Evolutionary conservation across 441 rosid species (phyloP).

Genomic region (Syzygium syzygioides): DNA sequence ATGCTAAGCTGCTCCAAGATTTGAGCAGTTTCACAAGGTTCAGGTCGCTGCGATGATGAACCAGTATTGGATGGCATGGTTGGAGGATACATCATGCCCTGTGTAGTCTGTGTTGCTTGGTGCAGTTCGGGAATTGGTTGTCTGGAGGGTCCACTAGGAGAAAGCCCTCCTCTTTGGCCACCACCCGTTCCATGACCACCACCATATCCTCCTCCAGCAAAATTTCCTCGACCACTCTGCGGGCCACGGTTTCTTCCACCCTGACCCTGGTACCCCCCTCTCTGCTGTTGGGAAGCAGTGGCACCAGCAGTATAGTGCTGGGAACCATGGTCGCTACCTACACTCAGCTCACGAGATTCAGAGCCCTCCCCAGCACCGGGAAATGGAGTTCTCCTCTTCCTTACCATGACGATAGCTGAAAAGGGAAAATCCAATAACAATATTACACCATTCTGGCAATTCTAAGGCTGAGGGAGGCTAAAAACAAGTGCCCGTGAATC

Average conservation of each 20-base stretch:
- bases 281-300: not conserved
- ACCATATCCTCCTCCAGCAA: constrained; percentile 15
- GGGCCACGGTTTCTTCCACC: constrained; percentile 10
- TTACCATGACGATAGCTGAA: constrained; percentile 9
- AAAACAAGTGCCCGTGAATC: not conserved
- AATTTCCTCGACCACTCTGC: constrained; percentile 47
- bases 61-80: constrained; percentile 10
- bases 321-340: not conserved
- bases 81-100: not conserved
- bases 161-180: not conserved
- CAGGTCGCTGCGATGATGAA: not conserved
- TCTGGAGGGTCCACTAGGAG: not conserved
- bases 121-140: constrained; percentile 1
- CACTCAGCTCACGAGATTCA: not conserved
- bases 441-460: not conserved
- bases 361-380: not conserved
- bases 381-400: constrained; percentile 2
- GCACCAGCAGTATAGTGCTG: not conserved
- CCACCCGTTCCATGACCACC: constrained; percentile 1
- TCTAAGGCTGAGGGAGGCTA: not conserved
- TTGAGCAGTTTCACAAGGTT: not conserved
- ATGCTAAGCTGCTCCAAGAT: not conserved
- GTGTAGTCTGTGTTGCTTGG: not conserved
- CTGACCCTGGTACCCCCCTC: not conserved
- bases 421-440: not conserved